Conservation (phyloP, 257 asterid species). For the Solanum chilense region DNA sequence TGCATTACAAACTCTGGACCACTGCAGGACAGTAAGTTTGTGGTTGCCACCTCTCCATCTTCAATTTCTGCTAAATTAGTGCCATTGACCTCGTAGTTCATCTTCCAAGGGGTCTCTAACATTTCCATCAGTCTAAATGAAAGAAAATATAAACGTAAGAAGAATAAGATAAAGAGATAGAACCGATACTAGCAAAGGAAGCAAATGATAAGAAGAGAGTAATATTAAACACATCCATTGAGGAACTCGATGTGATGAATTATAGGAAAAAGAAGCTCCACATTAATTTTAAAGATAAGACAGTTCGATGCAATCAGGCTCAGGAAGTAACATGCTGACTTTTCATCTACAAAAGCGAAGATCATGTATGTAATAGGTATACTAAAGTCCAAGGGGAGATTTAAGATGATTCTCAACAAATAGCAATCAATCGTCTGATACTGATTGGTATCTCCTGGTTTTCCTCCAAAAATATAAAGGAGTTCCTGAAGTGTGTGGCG, state of each 20-base stretch:
- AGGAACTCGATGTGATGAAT: not conserved
- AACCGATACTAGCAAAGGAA: too few species aligned
- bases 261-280: not conserved
- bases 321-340: not conserved
- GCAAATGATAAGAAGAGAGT: too few species aligned
- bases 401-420: not conserved
- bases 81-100: constrained; percentile 14
- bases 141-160: not conserved
- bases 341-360: not conserved
- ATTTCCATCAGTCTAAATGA: not conserved
- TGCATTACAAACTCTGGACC: constrained; percentile 32
- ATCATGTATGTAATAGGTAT: not conserved
- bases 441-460: not conserved
- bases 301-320: not conserved
- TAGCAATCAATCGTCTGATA: not conserved
- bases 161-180: too few species aligned
- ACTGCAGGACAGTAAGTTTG: constrained; percentile 20
- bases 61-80: constrained; percentile 34
- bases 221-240: not conserved
- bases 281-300: not conserved
- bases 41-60: constrained; percentile 50
- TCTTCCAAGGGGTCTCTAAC: too few species aligned
- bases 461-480: not conserved
- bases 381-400: not conserved
- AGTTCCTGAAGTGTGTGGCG: not conserved